Percentiles rank a stretch among this genome's conserved stretches.
Conservation (phyloP, 441 rosid genomes). For the Corymbia calophylla region DNA sequence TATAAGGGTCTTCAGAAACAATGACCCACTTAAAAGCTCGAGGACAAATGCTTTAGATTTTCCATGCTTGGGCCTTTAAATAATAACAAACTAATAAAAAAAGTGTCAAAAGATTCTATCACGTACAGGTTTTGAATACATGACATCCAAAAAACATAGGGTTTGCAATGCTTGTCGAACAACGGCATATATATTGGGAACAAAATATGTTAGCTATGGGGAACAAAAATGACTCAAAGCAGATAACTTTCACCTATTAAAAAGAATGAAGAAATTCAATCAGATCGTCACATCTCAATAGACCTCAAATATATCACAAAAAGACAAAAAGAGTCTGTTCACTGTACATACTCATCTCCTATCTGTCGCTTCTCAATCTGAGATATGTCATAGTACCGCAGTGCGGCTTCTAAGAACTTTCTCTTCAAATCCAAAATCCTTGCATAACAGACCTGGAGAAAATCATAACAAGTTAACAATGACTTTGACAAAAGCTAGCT, state of each 20-base stretch:
- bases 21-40: not conserved
- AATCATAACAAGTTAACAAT: not conserved
- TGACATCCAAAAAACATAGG: not conserved
- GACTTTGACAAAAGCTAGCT: not conserved
- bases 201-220: not conserved
- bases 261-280: not conserved
- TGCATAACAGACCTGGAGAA: constrained; percentile 83
- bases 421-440: constrained; percentile 97
- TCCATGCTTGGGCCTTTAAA: not conserved
- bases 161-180: not conserved
- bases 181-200: not conserved
- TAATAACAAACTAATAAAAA: not conserved
- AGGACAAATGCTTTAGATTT: not conserved
- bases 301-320: not conserved
- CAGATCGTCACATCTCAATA: not conserved
- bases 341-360: constrained; percentile 79
- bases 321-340: not conserved
- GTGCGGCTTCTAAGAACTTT: constrained; percentile 96
- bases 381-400: constrained; percentile 90
- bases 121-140: not conserved
- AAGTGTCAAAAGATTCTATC: not conserved
- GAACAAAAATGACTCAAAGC: not conserved
- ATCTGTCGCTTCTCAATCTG: constrained; percentile 95
- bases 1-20: not conserved
- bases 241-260: not conserved